Evolutionary conservation across 257 asterid genomes (phyloP), one percentile per base, ranked within the genome.

Genomic region (Solanum etuberosum): DNA sequence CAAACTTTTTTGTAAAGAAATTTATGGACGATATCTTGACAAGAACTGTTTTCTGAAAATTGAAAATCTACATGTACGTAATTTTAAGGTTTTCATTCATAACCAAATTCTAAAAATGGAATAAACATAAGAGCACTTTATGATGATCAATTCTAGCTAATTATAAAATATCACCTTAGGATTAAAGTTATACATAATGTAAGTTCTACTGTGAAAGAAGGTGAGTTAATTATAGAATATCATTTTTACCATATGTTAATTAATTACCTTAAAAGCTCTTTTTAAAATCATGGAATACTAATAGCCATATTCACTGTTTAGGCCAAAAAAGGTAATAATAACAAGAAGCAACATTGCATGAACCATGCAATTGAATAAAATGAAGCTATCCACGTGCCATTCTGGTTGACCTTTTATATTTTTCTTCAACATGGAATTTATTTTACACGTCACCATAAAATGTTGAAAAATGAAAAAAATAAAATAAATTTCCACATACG

Each of bases 301-400:
- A 73, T 35, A 21, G 32, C 57, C 21, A 74, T 40, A 27, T 7
- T 77, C 37, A 42, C 15, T 42, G 25, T 40, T 73, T 23, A 61
- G 21, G 61, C 83, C 65, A 9, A 27, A 83, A 38, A 25, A 12
- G 21, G 87, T 18, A 46, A 15, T 48, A 48, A 0, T 88, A 83
- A 51, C 34, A 73, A 43, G 65, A 59, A 83, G 15, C n/a, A 40
- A 78, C 40, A 80, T 31, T 88, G 94, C 94, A 90, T 90, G 94
- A 51, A 73, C 40, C 90, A 88, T 87, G 95, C 94, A 86, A 37
- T 87, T 82, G 34, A 25, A 6, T 83, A n/a, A 67, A 82, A 29
- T 83, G 59, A 23, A 86, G 67, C 14, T 29, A 80, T 29, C 85
- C 85, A 80, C 68, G 68, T 80, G 68, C 25, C 85, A 48, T 80